Evolutionary conservation across 1,284 basidiomycete genomes (phyloP), one percentile per base, ranked within the genome.

Genomic region (Somion occarium): DNA sequence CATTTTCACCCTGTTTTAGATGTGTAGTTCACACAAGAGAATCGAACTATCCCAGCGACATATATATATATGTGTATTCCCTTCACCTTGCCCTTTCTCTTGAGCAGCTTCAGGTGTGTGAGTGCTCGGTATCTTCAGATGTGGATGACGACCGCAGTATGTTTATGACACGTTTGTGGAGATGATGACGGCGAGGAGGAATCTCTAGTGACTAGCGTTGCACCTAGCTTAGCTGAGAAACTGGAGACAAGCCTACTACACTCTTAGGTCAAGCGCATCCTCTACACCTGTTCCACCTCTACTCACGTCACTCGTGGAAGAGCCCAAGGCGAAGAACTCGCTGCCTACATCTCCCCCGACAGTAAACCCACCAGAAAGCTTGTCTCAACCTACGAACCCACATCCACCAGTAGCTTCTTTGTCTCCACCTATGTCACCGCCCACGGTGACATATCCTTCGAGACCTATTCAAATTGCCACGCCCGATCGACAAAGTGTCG

Each of bases 401-500:
- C 27, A 37, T 22, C 48, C 50, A 27, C 46, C 30, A 37, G 41
- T 43, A 25, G n/a, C n/a, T 13, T 56, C 58, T 18, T 53, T 53
- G 20, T 56, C 56, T 3, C 53, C 55, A 23, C 46, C 53, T 42
- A n/a, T 64, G 30, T 51, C 46, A 39, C 38, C 53, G 52, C 61
- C 61, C 15, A 58, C 64, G 27, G 43, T 27, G 18, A 23, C 56
- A 5, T 56, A 67, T 41, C 63, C 2, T 34, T 54, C 1, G 51
- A 59, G 27, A 53, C 80, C 20, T 85, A 87, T 64, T 84, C 85
- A 20, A 83, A 83, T 4, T 68, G 71, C 0, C 69, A 22, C 54
- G 15, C 73, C 76, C 38, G 79, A 82, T 53, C 66, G 73, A 22
- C 73, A 78, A 19, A 88, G 85, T 4, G 72, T 86, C 26, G 68